These are phyloP conservation scores for Aspergillus felis DNA, from an alignment of 2,329 filamentous ascomycete genomes.

Conservation along the genomic window DNA sequence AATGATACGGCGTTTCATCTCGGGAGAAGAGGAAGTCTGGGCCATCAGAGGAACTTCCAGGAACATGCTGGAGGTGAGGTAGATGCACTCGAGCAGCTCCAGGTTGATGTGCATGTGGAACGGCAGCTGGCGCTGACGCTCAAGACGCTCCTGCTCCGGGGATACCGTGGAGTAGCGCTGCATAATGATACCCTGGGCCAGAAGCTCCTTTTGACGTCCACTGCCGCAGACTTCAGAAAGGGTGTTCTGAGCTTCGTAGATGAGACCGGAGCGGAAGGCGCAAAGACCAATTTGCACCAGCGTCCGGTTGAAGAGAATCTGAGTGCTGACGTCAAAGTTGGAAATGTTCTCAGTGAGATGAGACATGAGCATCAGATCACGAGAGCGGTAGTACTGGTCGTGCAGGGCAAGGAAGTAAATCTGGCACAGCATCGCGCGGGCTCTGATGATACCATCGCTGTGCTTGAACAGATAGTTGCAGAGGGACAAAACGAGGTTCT, in stretches of 20 bases:
- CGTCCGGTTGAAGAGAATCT: constrained; percentile 98
- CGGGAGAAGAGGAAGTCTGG: constrained; percentile 92
- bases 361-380: constrained; percentile 99
- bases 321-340: constrained; percentile 93
- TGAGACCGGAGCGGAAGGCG: constrained; percentile 92
- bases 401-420: constrained; percentile 98
- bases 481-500: constrained; percentile 72
- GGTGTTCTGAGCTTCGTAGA: constrained; percentile 96
- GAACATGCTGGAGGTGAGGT: constrained; percentile 98
- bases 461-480: constrained; percentile 93
- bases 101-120: constrained; percentile 99
- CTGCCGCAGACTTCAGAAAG: constrained; percentile 98
- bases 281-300: constrained; percentile 97
- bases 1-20: constrained; percentile 95
- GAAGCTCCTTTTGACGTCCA: constrained; percentile 93
- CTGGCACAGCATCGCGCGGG: constrained; percentile 95
- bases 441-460: constrained; percentile 93
- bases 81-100: constrained; percentile 95
- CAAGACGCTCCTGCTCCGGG: constrained; percentile 93
- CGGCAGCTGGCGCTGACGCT: constrained; percentile 93
- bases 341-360: constrained; percentile 95
- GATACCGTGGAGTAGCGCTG: constrained; percentile 95
- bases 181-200: constrained; percentile 97
- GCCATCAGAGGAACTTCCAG: constrained; percentile 96
- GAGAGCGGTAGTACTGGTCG: constrained; percentile 95